Conservation (phyloP, 2,329 filamentous ascomycete genomes). For the Epichloe baconii region DNA sequence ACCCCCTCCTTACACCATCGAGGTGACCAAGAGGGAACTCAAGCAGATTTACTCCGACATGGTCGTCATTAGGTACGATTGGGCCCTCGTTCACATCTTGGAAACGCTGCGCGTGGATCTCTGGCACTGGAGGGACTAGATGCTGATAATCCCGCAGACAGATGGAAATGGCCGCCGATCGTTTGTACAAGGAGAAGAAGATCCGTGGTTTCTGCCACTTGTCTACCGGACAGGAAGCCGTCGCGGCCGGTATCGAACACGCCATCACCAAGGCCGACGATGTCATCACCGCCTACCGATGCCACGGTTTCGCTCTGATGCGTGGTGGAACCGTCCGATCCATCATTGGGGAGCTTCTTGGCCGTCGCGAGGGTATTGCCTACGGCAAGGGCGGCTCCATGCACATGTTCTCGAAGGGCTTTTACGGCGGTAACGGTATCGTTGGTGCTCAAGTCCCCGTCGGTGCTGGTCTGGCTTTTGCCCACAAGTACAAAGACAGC, state of each 20-base stretch:
- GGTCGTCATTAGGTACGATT: conserved; percentile 74
- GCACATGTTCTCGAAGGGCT: conserved; percentile 98
- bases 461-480: conserved; percentile 90
- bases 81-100: background rate
- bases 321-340: conserved; percentile 80
- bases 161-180: conserved; percentile 99
- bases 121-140: background rate
- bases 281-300: conserved; percentile 95
- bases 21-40: conserved; percentile 93
- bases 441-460: conserved; percentile 97
- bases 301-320: conserved; percentile 97
- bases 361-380: conserved; percentile 88
- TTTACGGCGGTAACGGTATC: conserved; percentile 98
- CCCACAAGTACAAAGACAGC: conserved; percentile 83
- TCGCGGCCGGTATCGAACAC: conserved; percentile 93
- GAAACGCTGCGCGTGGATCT: background rate
- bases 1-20: conserved; percentile 88
- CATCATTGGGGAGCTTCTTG: conserved; percentile 92
- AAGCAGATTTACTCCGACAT: conserved; percentile 99
- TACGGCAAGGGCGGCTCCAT: conserved; percentile 99
- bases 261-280: conserved; percentile 86
- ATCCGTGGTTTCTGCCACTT: conserved; percentile 99
- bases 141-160: conserved; percentile 47
- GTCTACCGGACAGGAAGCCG: conserved; percentile 94
- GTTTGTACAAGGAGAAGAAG: conserved; percentile 99